phyloP scores from a whole-genome alignment of 148 eudicot species.

The Bassia scoparia region DNA sequence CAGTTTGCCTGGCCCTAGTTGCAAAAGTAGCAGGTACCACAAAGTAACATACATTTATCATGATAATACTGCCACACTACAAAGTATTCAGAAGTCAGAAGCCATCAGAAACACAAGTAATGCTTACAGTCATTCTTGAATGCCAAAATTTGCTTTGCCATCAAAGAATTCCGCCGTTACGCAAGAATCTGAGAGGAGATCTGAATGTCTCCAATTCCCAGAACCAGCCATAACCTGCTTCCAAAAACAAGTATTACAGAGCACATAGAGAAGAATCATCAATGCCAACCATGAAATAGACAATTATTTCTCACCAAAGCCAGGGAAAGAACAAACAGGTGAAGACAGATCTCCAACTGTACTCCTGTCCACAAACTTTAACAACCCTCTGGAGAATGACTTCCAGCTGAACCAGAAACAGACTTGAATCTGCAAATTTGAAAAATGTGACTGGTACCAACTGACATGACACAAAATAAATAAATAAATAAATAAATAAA shows the following conservation, averaged over 20 bases:
- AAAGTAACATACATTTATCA: too few relatives aligned
- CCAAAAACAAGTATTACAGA: conserved; percentile 26
- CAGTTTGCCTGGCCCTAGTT: too few relatives aligned
- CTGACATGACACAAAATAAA: conserved; percentile 9
- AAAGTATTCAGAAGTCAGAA: not conserved
- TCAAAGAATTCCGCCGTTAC: conserved; percentile 74
- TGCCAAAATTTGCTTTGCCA: conserved; percentile 78
- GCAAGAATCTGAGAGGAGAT: conserved; percentile 73
- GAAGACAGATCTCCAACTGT: conserved; percentile 94
- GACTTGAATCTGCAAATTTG: conserved; percentile 75
- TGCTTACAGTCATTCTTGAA: conserved; percentile 87
- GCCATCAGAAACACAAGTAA: conserved; percentile 5
- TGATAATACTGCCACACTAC: too few relatives aligned
- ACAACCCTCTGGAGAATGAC: conserved; percentile 61
- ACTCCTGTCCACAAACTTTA: conserved; percentile 79
- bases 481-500: too few relatives aligned
- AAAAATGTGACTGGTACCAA: conserved; percentile 17
- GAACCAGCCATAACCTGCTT: conserved; percentile 99
- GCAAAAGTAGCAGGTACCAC: too few relatives aligned
- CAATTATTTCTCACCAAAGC: conserved; percentile 56
- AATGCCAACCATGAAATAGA: not conserved
- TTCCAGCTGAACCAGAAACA: conserved; percentile 45
- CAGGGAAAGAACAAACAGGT: conserved; percentile 78
- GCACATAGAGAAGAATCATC: conserved; percentile 2
- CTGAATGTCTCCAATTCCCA: conserved; percentile 78